Evolutionary conservation across 2,329 filamentous ascomycete species (phyloP).

Genomic region (Xylariaceae sp.): DNA sequence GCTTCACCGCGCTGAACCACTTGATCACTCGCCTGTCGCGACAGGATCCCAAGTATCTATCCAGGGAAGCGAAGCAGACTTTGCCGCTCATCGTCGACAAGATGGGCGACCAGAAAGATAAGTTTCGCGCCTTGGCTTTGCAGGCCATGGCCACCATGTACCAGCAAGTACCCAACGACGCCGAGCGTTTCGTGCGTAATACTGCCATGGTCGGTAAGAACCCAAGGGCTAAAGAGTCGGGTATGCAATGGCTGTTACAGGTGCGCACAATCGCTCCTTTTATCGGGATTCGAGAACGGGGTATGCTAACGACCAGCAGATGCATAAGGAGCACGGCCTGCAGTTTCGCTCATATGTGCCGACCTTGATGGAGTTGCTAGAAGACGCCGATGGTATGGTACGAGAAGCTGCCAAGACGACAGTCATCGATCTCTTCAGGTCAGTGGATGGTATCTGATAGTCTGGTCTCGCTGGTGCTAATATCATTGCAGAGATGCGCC

Average conservation of each 20-base stretch:
- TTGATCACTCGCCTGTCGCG: conserved; percentile 80
- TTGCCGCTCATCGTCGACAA: conserved; percentile 76
- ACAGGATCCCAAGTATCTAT: conserved; percentile 72
- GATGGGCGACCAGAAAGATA: conserved; percentile 84
- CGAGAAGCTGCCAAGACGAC: conserved; percentile 78
- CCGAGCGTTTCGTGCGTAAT: conserved; percentile 77
- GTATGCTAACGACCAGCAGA: conserved; percentile 33
- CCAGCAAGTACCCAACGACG: conserved; percentile 62
- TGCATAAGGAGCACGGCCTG: conserved; percentile 75
- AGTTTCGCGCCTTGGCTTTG: conserved; percentile 68
- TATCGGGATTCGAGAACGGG: conserved; percentile 13
- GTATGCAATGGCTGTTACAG: conserved; percentile 80
- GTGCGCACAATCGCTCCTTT: conserved; percentile 36
- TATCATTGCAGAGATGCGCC: conserved; percentile 59
- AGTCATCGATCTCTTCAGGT: conserved; percentile 84
- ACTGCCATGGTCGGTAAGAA: conserved; percentile 76
- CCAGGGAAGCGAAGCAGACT: conserved; percentile 66
- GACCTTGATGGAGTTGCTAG: conserved; percentile 76
- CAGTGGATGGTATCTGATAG: conserved; percentile 19
- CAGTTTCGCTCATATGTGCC: conserved; percentile 82
- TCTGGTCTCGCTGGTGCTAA: neutral
- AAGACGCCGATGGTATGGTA: conserved; percentile 85
- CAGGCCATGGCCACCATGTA: conserved; percentile 77
- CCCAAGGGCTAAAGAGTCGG: conserved; percentile 75
- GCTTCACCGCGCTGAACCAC: conserved; percentile 84